phyloP scores from a whole-genome alignment of 768 basidiomycete species.

The Pisolithus microcarpus region DNA sequence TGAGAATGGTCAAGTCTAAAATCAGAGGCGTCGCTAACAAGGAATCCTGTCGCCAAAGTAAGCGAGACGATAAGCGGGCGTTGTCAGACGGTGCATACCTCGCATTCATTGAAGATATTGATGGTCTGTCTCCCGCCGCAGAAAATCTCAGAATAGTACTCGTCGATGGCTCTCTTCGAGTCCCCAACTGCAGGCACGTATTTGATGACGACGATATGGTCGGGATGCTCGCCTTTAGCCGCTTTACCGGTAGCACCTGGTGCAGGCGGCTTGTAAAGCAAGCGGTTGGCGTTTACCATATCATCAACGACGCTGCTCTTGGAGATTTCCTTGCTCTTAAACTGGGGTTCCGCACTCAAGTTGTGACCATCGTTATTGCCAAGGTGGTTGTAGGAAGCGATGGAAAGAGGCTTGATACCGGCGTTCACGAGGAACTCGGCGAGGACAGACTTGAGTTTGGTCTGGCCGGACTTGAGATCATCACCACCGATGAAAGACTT shows the following conservation, averaged over 20 bases:
- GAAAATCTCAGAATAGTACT: conserved; percentile 97
- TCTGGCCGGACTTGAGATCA: conserved; percentile 97
- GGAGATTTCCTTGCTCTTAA: conserved; percentile 97
- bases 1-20: conserved; percentile 86
- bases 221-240: conserved; percentile 91
- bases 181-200: conserved; percentile 96
- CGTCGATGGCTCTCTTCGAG: conserved; percentile 98
- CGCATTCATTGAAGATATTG: conserved; percentile 98
- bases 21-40: conserved; percentile 94
- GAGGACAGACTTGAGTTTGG: conserved; percentile 93
- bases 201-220: conserved; percentile 96
- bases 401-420: conserved; percentile 95
- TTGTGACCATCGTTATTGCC: conserved; percentile 98
- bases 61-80: conserved; percentile 4
- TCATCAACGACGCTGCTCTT: conserved; percentile 97
- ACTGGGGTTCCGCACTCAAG: conserved; percentile 83
- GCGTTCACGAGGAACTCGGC: conserved; percentile 99
- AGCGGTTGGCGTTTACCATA: conserved; percentile 88
- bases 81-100: conserved; percentile 38
- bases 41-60: conserved; percentile 56
- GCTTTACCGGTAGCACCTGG: conserved; percentile 46
- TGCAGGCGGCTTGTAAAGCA: conserved; percentile 81
- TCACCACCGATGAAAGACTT: conserved; percentile 95
- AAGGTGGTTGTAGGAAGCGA: conserved; percentile 97
- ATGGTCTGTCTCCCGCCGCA: conserved; percentile 92